Conservation (phyloP, 371 early-diverging fungal genomes). For the Mortierella sp. region DNA sequence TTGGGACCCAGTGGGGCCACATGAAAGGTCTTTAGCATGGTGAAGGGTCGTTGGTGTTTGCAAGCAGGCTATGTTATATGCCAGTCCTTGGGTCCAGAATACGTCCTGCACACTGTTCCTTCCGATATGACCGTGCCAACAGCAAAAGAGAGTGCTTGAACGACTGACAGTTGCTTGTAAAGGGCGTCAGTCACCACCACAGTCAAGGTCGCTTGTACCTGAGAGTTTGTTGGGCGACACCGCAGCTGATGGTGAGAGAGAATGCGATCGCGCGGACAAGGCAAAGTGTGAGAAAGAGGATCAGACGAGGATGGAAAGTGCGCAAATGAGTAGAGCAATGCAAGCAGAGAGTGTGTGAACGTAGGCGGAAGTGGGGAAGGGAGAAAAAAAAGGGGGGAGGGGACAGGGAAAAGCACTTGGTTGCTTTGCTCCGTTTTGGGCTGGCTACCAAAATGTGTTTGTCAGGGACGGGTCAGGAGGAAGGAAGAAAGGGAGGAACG, state of each 20-base stretch:
- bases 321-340: too few species aligned
- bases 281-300: too few species aligned
- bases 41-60: background rate
- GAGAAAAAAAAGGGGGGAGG: background rate
- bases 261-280: too few species aligned
- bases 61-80: background rate
- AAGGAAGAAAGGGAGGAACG: conserved; percentile 5
- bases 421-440: background rate
- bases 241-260: too few species aligned
- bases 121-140: too few species aligned
- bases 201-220: too few species aligned
- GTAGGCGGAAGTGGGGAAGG: background rate
- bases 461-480: conserved; percentile 7
- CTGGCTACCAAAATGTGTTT: background rate
- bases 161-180: too few species aligned
- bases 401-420: background rate
- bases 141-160: too few species aligned
- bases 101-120: background rate
- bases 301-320: too few species aligned
- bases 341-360: too few species aligned
- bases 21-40: conserved; percentile 44
- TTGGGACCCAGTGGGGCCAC: conserved; percentile 51
- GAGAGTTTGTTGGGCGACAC: too few species aligned
- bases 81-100: background rate
- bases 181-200: too few species aligned